These are phyloP conservation scores for Fusarium stilboides DNA, from an alignment of 2,329 filamentous ascomycete species.

Conservation along the genomic window DNA sequence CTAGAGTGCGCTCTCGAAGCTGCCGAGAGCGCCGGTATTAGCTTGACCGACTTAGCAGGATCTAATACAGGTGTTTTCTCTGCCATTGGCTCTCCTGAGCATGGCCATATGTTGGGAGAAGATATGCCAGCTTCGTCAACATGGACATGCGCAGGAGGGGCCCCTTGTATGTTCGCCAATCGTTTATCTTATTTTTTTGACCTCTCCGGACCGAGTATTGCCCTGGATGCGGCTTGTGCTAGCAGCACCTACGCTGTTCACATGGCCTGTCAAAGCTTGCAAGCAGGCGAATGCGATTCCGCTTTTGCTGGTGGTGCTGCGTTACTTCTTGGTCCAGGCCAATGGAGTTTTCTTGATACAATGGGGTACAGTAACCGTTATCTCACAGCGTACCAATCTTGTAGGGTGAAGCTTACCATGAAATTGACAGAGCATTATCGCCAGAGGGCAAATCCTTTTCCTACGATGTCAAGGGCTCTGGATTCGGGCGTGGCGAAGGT, in stretches of 20 bases:
- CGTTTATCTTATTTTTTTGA: conserved; percentile 59
- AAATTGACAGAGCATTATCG: conserved; percentile 49
- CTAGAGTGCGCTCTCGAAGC: conserved; percentile 44
- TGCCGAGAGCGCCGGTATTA: conserved; percentile 50
- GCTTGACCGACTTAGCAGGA: conserved; percentile 46
- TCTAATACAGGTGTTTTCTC: conserved; percentile 50
- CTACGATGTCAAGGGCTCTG: conserved; percentile 48
- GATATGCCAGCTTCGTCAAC: conserved; percentile 23
- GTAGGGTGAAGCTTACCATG: background rate
- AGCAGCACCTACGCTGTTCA: conserved; percentile 52
- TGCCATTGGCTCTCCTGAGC: conserved; percentile 63
- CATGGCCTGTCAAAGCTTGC: conserved; percentile 49
- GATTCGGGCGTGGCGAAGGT: conserved; percentile 63
- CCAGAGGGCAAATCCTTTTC: conserved; percentile 47
- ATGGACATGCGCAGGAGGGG: conserved; percentile 47
- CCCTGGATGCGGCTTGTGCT: conserved; percentile 55
- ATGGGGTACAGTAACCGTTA: background rate
- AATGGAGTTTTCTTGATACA: background rate
- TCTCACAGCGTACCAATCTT: too few species aligned
- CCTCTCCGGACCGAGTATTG: conserved; percentile 54
- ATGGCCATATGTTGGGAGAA: conserved; percentile 61
- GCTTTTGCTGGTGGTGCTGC: conserved; percentile 64
- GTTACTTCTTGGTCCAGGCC: conserved; percentile 61
- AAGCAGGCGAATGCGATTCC: conserved; percentile 47
- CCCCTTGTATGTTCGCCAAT: conserved; percentile 56